Base-by-base conservation (phyloP, 2,329 filamentous ascomycete species). In the Bimuria novae-zelandiae region DNA sequence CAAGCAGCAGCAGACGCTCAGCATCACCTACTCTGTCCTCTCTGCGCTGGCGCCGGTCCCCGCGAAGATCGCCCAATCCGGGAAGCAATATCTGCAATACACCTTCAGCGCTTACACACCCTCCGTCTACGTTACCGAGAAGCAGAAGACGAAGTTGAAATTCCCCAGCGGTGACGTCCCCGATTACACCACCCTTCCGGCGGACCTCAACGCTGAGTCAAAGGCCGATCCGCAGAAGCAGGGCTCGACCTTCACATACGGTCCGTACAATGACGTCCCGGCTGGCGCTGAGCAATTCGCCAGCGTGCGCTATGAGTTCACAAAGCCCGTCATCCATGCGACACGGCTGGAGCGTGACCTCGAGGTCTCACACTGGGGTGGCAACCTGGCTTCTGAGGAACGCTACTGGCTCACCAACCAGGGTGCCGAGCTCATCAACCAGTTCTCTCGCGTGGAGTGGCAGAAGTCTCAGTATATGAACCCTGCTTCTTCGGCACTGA, bases 131-230 rank as follows among this genome's bases (percentile, higher is more conserved):
- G 78, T 82, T 16, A 97, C 92, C 12, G 75, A 84, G 67, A 96
- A 96, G 79, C 94, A 99, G 75, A 97, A 97, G 84, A 97, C 94
- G 33, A 96, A 97, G 76, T 77, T 99, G 76, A 97, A 97, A 80
- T 87, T 96, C 64, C 84, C 89, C 42, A 88, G 85, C 49, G 78
- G 83, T 59, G 87, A 90, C 64, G 82, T 96, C 23, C 89, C 92
- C 52, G 91, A 97, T 70, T 96, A 90, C 75, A 96, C 91, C 49
- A 87, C 84, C 59, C 82, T 95, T 16, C 80, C 83, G 17, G 76
- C 78, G 10, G 74, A 82, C 41, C 70, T 77, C 49, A 85, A 83
- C 62, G 83, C 82, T 45, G 83, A 80, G 44, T 77, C 82, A 37
- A 86, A 84, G 57, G 80, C 83, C 49, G 84, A 89, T 62, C 92